phyloP scores from a whole-genome alignment of 2,329 filamentous ascomycete species.

The Zymoseptoria ardabiliae region DNA sequence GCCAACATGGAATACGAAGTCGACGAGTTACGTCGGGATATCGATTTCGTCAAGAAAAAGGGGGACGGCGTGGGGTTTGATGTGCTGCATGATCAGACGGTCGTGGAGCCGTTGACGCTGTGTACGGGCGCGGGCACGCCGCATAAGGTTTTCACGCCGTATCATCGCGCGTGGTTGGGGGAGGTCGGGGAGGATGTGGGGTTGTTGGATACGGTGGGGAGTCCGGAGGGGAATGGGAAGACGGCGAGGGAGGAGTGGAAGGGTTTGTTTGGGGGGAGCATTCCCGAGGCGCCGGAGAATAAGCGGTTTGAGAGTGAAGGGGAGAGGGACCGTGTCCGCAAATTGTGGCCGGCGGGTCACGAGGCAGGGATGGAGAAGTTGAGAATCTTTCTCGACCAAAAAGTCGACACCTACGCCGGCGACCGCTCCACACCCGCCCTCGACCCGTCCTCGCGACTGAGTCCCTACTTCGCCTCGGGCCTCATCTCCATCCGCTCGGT shows the following conservation, averaged over 20 bases:
- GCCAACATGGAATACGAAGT: constrained; percentile 76
- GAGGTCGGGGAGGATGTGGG: constrained; percentile 36
- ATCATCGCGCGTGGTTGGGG: constrained; percentile 42
- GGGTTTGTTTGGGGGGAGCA: constrained; percentile 50
- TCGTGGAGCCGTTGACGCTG: constrained; percentile 41
- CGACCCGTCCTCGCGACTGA: constrained; percentile 37
- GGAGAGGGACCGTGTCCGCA: constrained; percentile 34
- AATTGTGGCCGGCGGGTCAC: constrained; percentile 41
- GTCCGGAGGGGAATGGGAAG: constrained; percentile 38
- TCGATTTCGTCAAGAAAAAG: constrained; percentile 35
- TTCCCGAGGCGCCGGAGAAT: constrained; percentile 33
- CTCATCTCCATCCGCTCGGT: constrained; percentile 41
- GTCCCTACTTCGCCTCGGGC: constrained; percentile 41
- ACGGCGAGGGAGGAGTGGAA: constrained; percentile 43
- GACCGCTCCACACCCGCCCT: constrained; percentile 38
- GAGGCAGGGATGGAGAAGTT: constrained; percentile 37
- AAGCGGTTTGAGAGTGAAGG: constrained; percentile 36
- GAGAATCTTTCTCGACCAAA: constrained; percentile 34
- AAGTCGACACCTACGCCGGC: constrained; percentile 34
- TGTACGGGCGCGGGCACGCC: constrained; percentile 37
- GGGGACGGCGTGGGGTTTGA: constrained; percentile 34
- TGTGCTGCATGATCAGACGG: constrained; percentile 44
- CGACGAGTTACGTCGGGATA: constrained; percentile 64
- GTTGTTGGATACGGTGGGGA: constrained; percentile 37
- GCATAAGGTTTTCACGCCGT: constrained; percentile 47